A percentile compares a stretch with the other conserved stretches of the same genome.
These are phyloP conservation scores for Scleroderma bovista DNA, from an alignment of 768 basidiomycete genomes.

Conservation along the genomic window DNA sequence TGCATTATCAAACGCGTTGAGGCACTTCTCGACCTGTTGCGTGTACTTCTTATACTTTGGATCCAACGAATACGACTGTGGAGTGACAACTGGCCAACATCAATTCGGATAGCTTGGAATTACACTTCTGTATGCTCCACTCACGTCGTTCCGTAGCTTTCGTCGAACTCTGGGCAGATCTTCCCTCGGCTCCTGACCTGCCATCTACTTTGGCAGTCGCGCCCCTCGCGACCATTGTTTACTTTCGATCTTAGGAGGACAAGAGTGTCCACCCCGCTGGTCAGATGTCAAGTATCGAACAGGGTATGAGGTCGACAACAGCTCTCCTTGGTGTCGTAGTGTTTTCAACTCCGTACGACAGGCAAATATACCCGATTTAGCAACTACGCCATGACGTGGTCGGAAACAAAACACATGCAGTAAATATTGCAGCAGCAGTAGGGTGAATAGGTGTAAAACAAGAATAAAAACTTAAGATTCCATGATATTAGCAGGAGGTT, in stretches of 20 bases:
- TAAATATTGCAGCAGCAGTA: too few species aligned
- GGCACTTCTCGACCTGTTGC: slow-evolving; percentile 86
- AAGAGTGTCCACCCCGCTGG: slow-evolving; percentile 8
- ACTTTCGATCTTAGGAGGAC: slow-evolving; percentile 9
- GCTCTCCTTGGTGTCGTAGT: neutral
- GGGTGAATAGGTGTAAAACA: slow-evolving; percentile 1
- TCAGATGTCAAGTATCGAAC: neutral
- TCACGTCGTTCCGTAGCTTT: slow-evolving; percentile 28
- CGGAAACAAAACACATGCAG: slow-evolving; percentile 11
- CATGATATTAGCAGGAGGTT: slow-evolving; percentile 13
- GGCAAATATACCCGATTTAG: slow-evolving; percentile 6
- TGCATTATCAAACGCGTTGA: slow-evolving; percentile 90
- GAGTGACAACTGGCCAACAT: slow-evolving; percentile 37
- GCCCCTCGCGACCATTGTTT: slow-evolving; percentile 15
- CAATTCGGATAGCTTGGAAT: neutral
- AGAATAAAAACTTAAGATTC: slow-evolving; percentile 10
- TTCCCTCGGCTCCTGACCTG: slow-evolving; percentile 7
- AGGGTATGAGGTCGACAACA: neutral
- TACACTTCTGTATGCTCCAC: slow-evolving; percentile 4
- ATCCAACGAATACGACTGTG: slow-evolving; percentile 65
- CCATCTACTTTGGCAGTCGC: slow-evolving; percentile 14
- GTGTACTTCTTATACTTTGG: slow-evolving; percentile 94
- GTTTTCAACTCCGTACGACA: neutral
- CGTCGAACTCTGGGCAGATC: slow-evolving; percentile 10
- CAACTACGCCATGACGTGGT: slow-evolving; percentile 12